Evolutionary conservation across 257 asterid species (phyloP).

Genomic region (Leonotis leonurus): DNA sequence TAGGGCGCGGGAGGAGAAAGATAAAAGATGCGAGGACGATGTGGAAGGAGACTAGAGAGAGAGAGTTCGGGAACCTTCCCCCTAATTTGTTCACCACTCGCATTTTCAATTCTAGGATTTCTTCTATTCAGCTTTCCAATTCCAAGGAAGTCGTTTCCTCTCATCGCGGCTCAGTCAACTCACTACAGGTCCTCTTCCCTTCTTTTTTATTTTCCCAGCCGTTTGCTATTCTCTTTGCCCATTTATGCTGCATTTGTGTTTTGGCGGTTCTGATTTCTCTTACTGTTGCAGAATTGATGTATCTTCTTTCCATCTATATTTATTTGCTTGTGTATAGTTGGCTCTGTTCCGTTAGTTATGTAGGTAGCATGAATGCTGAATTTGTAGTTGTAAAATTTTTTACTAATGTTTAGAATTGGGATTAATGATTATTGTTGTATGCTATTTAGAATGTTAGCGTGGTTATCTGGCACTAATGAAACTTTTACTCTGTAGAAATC

Average conservation of each 20-base stretch:
- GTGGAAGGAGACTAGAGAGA: conserved; percentile 96
- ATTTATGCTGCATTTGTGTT: neutral
- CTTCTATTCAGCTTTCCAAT: conserved; percentile 83
- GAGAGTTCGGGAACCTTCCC: conserved; percentile 84
- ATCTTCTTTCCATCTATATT: neutral
- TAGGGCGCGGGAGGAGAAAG: conserved; percentile 32
- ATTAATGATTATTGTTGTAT: neutral
- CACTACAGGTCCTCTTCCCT: conserved; percentile 63
- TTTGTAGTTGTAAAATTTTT: neutral
- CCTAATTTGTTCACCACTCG: conserved; percentile 71
- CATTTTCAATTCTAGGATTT: conserved; percentile 50
- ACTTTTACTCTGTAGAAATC: too few relatives aligned
- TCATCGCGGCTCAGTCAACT: conserved; percentile 87
- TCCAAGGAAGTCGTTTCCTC: conserved; percentile 78
- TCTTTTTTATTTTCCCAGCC: neutral
- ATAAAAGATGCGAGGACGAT: conserved; percentile 94
- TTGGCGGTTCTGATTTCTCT: neutral
- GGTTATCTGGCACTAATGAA: too few relatives aligned
- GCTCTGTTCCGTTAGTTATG: neutral
- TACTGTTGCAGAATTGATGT: neutral
- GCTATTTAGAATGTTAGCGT: neutral
- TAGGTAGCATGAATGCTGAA: conserved; percentile 3
- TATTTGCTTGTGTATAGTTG: neutral
- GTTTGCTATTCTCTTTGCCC: neutral
- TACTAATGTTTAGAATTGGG: neutral